Evolutionary conservation across 176 grass and related monocot genomes (phyloP).

Genomic region (Hordeum marinum): DNA sequence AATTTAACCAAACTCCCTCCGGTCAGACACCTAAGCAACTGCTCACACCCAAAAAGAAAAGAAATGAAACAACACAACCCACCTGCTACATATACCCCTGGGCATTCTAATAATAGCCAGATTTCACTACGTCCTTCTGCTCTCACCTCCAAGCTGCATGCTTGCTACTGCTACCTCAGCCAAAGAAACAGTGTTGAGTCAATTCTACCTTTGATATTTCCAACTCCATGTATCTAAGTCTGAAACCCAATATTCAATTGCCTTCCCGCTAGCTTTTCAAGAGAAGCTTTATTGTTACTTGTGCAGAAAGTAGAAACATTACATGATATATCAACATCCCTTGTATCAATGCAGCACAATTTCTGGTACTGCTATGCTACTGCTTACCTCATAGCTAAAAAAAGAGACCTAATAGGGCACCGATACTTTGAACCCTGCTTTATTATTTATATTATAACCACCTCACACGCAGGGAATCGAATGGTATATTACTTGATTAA

Average conservation of each 20-base stretch:
- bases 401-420: not conserved
- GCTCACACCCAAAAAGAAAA: not conserved
- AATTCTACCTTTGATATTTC: not conserved
- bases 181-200: not conserved
- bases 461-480: not conserved
- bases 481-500: not conserved
- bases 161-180: not conserved
- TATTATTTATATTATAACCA: slow-evolving; percentile 4
- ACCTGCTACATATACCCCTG: not conserved
- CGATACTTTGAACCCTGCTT: not conserved
- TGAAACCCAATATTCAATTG: not conserved
- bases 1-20: not conserved
- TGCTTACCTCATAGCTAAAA: not conserved
- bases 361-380: not conserved
- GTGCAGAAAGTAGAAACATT: slow-evolving; percentile 10
- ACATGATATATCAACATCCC: not conserved
- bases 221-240: not conserved
- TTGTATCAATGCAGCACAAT: not conserved
- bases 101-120: not conserved
- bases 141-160: not conserved
- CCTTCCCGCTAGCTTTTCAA: not conserved
- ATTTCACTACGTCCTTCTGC: not conserved
- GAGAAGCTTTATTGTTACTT: not conserved
- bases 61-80: not conserved
- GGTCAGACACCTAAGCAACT: not conserved